Base-by-base conservation (phyloP, 169 alveolate species). In the Plasmodium malariae region DNA sequence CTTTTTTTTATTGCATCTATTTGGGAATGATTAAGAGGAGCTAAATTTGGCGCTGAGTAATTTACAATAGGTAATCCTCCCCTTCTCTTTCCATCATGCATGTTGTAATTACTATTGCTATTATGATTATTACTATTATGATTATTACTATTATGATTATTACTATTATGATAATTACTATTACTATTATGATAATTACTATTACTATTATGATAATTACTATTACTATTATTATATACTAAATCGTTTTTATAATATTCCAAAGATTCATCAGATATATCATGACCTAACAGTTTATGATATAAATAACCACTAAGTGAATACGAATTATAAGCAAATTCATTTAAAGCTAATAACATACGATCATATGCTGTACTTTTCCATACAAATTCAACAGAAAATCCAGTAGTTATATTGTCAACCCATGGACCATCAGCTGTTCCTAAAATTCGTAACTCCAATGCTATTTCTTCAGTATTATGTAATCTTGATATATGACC, bases 361-460 rank as follows among this genome's bases (percentile, higher is more conserved):
- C 99, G 96, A 90, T 96, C 97, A 76, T 97, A 97, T 19, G 98
- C 94, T 7, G 99, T 98, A 28, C 98, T 95, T 76, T 97, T 97
- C 99, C 99, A 98, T 0, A 97, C 97, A 83, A 96, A 95, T 87
- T 97, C 98, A 7, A 97, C 96, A 62, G 96, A 93, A 78, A 92
- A 97, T 34, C 96, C 97, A 0, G 37, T 63, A 11, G 89, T 87
- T 40, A 95, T 55, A 54, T 78, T 78, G 43, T 60, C 48, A 21
- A 73, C 76, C 95, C 95, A 93, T 12, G 95, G 94, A 2, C 92
- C 91, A 55, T 48, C 94, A 51, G 94, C 95, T 94, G 55, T 95
- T 78, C 26, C 89, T 57, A 37, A 92, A 71, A 48, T 88, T 55
- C 96, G 93, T 32, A 95, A 95, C 78, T 94, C 97, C 30, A 96